Evolutionary conservation across 2,329 filamentous ascomycete species (phyloP).

Genomic region (Thielaviopsis euricoi): DNA sequence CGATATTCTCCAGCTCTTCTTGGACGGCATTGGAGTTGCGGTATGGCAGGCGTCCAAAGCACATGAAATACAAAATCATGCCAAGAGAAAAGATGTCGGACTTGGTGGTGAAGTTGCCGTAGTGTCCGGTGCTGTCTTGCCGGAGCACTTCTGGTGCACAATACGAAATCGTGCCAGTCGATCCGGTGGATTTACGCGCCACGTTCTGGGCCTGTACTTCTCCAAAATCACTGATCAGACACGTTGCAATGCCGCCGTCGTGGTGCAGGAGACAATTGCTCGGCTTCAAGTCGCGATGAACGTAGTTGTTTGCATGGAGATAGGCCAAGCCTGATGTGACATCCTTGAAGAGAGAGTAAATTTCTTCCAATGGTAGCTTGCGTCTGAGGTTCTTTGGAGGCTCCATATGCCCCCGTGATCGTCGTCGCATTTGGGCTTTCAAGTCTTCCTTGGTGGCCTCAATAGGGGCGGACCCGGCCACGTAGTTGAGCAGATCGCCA

Average conservation of each 20-base stretch:
- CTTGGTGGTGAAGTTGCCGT: slow-evolving; percentile 90
- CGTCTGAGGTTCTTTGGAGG: slow-evolving; percentile 34
- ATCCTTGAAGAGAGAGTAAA: slow-evolving; percentile 92
- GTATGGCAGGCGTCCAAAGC: slow-evolving; percentile 81
- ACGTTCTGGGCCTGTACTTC: slow-evolving; percentile 80
- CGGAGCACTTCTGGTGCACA: slow-evolving; percentile 87
- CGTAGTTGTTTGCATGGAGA: slow-evolving; percentile 79
- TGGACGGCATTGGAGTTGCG: slow-evolving; percentile 65
- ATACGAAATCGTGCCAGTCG: slow-evolving; percentile 92
- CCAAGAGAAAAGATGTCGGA: slow-evolving; percentile 96
- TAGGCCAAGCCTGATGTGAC: slow-evolving; percentile 85
- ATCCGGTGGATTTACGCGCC: slow-evolving; percentile 73
- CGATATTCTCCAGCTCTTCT: slow-evolving; percentile 84
- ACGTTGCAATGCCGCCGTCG: slow-evolving; percentile 53
- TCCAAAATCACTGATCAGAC: slow-evolving; percentile 93
- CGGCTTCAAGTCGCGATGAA: slow-evolving; percentile 90
- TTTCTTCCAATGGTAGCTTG: slow-evolving; percentile 62
- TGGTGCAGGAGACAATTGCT: slow-evolving; percentile 84
- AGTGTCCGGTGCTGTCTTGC: slow-evolving; percentile 49
- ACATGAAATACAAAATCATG: slow-evolving; percentile 98
- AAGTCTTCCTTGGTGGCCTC: slow-evolving; percentile 64
- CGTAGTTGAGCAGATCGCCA: slow-evolving; percentile 76
- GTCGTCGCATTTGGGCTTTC: slow-evolving; percentile 71
- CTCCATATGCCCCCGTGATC: slow-evolving; percentile 63
- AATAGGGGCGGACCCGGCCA: slow-evolving; percentile 50